Conservation (phyloP, 176 grass and related monocot genomes). For the Cenchrus fungigraminus region DNA sequence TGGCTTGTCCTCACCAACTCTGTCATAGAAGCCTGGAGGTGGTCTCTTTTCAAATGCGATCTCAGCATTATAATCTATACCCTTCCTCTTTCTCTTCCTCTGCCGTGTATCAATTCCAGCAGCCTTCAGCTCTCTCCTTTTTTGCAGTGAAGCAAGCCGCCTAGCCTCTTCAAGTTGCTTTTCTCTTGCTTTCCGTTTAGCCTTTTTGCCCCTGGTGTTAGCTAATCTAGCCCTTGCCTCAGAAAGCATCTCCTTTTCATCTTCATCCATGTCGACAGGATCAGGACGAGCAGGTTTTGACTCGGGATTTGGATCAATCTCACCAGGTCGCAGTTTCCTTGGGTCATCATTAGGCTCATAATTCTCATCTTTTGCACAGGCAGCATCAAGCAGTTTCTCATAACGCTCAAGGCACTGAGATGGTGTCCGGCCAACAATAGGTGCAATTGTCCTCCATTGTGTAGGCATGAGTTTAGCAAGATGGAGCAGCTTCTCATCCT, state of each 20-base stretch:
- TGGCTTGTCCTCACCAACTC: slow-evolving; percentile 62
- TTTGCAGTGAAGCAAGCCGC: slow-evolving; percentile 91
- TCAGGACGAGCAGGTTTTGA: slow-evolving; percentile 95
- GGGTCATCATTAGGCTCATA: slow-evolving; percentile 90
- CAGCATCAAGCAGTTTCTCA: slow-evolving; percentile 90
- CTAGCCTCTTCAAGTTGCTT: slow-evolving; percentile 97
- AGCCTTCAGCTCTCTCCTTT: slow-evolving; percentile 89
- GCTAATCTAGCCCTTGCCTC: slow-evolving; percentile 92
- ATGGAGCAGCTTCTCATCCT: slow-evolving; percentile 94
- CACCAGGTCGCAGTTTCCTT: slow-evolving; percentile 87
- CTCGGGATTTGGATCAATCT: slow-evolving; percentile 94
- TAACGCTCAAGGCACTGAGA: slow-evolving; percentile 94
- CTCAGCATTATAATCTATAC: slow-evolving; percentile 93
- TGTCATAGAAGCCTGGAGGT: slow-evolving; percentile 89
- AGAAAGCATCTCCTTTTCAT: slow-evolving; percentile 98
- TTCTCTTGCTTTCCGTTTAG: slow-evolving; percentile 95
- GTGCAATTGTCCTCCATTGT: slow-evolving; percentile 96
- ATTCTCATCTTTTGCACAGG: slow-evolving; percentile 90
- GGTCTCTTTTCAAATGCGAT: slow-evolving; percentile 96
- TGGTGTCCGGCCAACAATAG: slow-evolving; percentile 94
- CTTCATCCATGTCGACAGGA: slow-evolving; percentile 97
- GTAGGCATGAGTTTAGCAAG: slow-evolving; percentile 99
- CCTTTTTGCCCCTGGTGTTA: slow-evolving; percentile 95
- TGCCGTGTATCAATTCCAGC: slow-evolving; percentile 86
- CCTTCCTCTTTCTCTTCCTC: slow-evolving; percentile 78